phyloP scores from a whole-genome alignment of 768 basidiomycete genomes.

The Tricholoma flavovirens region DNA sequence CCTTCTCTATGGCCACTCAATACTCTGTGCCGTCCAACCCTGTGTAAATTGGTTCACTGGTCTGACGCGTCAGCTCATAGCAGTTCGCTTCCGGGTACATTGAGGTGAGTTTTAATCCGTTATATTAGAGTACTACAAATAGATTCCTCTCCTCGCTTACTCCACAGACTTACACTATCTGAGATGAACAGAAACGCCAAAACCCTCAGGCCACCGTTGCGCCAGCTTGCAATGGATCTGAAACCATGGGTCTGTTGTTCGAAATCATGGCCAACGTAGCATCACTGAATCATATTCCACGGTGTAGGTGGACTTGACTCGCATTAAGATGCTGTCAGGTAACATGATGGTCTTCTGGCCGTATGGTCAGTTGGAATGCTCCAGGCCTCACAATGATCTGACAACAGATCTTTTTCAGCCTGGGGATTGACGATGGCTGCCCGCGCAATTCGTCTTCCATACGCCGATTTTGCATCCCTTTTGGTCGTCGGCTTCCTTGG shows the following conservation, averaged over 20 bases:
- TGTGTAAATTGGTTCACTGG: not conserved
- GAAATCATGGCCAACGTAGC: not conserved
- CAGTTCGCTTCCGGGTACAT: not conserved
- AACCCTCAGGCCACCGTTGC: not conserved
- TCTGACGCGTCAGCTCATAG: not conserved
- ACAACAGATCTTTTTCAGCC: not conserved
- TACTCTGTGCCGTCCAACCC: not conserved
- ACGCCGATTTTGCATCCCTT: constrained; percentile 1
- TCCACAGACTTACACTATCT: not conserved
- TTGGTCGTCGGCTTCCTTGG: constrained; percentile 10
- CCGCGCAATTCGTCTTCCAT: constrained; percentile 1
- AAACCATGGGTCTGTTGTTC: not conserved
- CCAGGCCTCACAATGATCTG: not conserved
- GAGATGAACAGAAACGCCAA: not conserved
- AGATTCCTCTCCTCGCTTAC: not conserved
- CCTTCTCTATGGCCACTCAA: not conserved
- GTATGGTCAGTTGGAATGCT: constrained; percentile 4
- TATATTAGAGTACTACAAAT: not conserved
- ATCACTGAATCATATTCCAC: not conserved
- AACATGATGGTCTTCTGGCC: constrained; percentile 16
- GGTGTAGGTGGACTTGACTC: constrained; percentile 9
- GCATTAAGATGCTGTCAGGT: constrained; percentile 8
- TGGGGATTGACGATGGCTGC: constrained; percentile 14
- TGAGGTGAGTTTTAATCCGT: not conserved
- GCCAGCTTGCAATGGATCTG: not conserved